Evolutionary conservation across 2,329 filamentous ascomycete genomes (phyloP).

Genomic region (Alternaria triticimaculans): DNA sequence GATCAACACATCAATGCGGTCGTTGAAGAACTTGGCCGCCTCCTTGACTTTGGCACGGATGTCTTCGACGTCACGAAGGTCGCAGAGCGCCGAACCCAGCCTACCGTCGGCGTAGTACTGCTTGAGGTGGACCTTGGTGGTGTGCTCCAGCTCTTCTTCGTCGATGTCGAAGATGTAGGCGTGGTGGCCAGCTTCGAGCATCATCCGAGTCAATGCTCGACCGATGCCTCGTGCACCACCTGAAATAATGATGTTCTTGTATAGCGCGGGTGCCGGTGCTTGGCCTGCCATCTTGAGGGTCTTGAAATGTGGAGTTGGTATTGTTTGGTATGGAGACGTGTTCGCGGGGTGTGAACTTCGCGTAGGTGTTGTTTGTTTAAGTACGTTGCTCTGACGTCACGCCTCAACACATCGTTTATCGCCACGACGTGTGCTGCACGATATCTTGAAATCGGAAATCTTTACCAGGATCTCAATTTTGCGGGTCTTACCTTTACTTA

Average conservation of each 20-base stretch:
- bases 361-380: conserved; percentile 6
- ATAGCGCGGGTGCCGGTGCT: conserved; percentile 12
- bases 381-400: conserved; percentile 40
- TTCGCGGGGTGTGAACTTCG: conserved; percentile 1
- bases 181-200: conserved; percentile 53
- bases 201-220: conserved; percentile 54
- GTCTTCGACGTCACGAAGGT: conserved; percentile 53
- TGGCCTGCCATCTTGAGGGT: conserved; percentile 9
- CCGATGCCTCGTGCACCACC: conserved; percentile 59
- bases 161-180: conserved; percentile 57
- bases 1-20: conserved; percentile 49
- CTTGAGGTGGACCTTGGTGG: conserved; percentile 50
- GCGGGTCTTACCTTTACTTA: background rate
- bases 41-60: conserved; percentile 51
- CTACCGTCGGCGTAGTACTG: conserved; percentile 45
- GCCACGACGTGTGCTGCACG: background rate
- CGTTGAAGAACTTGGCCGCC: conserved; percentile 54
- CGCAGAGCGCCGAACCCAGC: conserved; percentile 50
- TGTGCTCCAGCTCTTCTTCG: conserved; percentile 44
- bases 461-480: background rate
- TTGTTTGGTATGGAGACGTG: background rate
- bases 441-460: background rate
- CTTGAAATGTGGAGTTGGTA: background rate
- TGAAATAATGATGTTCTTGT: conserved; percentile 48
- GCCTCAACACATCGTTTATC: conserved; percentile 9